Evolutionary conservation across 108 stramenopile genomes (phyloP).

Genomic region (Cyclotella atomus): DNA sequence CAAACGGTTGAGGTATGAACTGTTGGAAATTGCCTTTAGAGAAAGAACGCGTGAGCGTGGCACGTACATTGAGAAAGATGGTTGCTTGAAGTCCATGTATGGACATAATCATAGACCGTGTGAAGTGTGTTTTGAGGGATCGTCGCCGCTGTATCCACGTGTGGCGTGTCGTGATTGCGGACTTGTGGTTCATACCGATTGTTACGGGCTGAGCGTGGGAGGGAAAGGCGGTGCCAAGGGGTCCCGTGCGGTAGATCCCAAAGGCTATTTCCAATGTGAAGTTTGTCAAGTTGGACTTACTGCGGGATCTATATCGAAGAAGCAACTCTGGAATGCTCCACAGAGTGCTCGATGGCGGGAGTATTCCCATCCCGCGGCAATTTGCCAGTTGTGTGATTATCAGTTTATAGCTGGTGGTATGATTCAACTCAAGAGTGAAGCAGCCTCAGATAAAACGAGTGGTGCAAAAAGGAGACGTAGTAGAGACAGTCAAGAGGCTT

Average conservation of each 20-base stretch:
- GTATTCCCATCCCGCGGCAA: constrained; percentile 30
- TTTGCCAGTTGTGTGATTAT: constrained; percentile 23
- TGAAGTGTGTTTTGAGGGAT: constrained; percentile 43
- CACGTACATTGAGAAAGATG: not conserved
- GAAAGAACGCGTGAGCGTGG: constrained; percentile 12
- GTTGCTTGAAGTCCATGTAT: constrained; percentile 18
- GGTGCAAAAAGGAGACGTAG: constrained; percentile 5
- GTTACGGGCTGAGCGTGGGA: constrained; percentile 40
- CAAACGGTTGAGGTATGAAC: constrained; percentile 30
- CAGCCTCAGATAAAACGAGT: not conserved
- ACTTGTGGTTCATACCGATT: constrained; percentile 41
- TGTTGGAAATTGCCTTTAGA: constrained; percentile 30
- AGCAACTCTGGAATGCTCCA: constrained; percentile 6
- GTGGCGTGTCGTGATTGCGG: constrained; percentile 46
- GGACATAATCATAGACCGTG: constrained; percentile 42
- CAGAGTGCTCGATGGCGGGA: constrained; percentile 27
- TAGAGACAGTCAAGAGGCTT: constrained; percentile 19
- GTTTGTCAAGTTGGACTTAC: constrained; percentile 19
- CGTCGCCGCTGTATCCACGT: constrained; percentile 18
- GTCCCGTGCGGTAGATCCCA: constrained; percentile 34
- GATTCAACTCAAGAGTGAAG: constrained; percentile 14
- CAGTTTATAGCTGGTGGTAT: constrained; percentile 39
- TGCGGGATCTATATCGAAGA: not conserved
- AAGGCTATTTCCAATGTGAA: constrained; percentile 41
- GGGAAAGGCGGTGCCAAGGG: no score